Conservation (phyloP, 2,329 filamentous ascomycete species). For the Triangularia setosa region DNA sequence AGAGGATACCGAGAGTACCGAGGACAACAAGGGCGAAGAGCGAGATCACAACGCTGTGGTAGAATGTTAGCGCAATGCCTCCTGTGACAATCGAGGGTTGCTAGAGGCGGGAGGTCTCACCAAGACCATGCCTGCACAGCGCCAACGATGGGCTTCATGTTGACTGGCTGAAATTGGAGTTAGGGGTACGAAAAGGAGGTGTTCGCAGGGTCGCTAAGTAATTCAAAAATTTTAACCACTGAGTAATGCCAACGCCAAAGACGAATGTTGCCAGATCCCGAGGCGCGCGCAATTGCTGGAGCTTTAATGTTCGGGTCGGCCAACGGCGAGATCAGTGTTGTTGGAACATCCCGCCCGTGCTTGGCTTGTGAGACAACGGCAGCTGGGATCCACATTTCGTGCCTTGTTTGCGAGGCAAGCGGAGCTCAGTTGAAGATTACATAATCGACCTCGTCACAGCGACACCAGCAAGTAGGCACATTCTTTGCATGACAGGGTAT, state of each 20-base stretch:
- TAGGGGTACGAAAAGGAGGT: not conserved
- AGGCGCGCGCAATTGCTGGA: not conserved
- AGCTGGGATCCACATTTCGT: not conserved
- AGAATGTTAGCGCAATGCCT: not conserved
- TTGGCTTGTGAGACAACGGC: not conserved
- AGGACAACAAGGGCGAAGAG: constrained; percentile 63
- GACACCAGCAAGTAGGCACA: not conserved
- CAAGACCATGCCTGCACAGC: constrained; percentile 93
- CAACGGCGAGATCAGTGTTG: not conserved
- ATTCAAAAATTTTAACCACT: not conserved
- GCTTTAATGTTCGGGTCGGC: not conserved
- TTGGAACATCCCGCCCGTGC: not conserved
- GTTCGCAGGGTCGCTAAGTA: not conserved
- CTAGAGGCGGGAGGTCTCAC: constrained; percentile 47
- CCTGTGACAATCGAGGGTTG: not conserved
- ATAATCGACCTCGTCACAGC: not conserved
- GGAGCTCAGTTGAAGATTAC: not conserved
- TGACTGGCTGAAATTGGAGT: constrained; percentile 6
- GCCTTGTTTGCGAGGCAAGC: not conserved
- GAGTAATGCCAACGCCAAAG: not conserved
- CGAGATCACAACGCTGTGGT: constrained; percentile 66
- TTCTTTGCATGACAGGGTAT: not conserved
- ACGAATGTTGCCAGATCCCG: not conserved
- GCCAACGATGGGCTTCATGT: constrained; percentile 92
- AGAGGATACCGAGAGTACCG: constrained; percentile 64